phyloP scores from a whole-genome alignment of 345 rosid genomes.

The Atalantia buxifolia region DNA sequence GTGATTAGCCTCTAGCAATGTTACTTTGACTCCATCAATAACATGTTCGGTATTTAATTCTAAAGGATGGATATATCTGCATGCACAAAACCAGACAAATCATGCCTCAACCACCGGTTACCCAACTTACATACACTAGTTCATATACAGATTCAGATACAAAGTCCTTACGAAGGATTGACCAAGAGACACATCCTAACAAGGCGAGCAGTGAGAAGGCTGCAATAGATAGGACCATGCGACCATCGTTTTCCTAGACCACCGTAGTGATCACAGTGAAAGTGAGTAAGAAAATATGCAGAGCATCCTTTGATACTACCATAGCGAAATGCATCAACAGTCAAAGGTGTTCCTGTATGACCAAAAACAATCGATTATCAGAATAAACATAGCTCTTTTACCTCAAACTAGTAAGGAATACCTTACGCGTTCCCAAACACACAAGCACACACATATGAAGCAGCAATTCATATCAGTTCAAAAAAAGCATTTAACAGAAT shows the following conservation, averaged over 20 bases:
- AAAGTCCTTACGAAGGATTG: conserved; percentile 42
- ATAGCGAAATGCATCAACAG: conserved; percentile 82
- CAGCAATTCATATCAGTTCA: background rate
- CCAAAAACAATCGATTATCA: conserved; percentile 2
- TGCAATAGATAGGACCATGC: conserved; percentile 69
- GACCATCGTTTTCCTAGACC: conserved; percentile 75
- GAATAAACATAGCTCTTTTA: background rate
- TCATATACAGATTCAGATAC: background rate
- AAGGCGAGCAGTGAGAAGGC: conserved; percentile 64
- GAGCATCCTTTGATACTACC: conserved; percentile 56
- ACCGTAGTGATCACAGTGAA: conserved; percentile 71
- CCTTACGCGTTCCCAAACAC: background rate
- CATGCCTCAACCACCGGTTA: background rate
- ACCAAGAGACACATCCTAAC: conserved; percentile 56
- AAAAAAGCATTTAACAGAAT: background rate
- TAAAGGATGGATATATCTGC: conserved; percentile 55
- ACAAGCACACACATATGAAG: background rate
- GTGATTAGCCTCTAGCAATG: conserved; percentile 75
- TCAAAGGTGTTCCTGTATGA: conserved; percentile 57
- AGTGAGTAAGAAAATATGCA: conserved; percentile 82
- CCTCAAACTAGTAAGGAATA: background rate
- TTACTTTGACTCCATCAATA: conserved; percentile 54
- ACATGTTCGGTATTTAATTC: conserved; percentile 47
- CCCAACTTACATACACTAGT: background rate
- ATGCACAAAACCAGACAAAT: background rate